phyloP scores from a whole-genome alignment of 179 eudicot genomes.

The Heliamphora pulchella region DNA sequence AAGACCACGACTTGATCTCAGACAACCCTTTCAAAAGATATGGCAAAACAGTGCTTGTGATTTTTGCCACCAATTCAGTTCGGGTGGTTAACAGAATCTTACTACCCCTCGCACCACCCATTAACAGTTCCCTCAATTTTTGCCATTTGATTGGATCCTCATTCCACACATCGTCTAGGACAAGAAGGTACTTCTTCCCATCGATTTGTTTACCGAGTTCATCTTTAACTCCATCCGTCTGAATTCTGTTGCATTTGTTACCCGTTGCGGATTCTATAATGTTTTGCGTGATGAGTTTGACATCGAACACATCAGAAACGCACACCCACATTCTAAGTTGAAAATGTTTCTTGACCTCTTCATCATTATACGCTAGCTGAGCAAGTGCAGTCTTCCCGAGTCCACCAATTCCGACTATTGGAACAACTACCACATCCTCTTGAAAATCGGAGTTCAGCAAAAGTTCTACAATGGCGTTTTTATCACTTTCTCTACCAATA shows the following conservation, averaged over 20 bases:
- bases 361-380: constrained; percentile 3
- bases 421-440: constrained; percentile 5
- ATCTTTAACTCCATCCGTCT: neutral
- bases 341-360: neutral
- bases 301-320: constrained; percentile 8
- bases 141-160: neutral
- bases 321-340: neutral
- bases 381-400: constrained; percentile 17
- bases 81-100: constrained; percentile 17
- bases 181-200: constrained; percentile 14
- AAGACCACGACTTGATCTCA: neutral
- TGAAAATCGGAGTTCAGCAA: neutral
- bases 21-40: constrained; percentile 8
- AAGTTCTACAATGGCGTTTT: neutral
- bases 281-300: neutral
- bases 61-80: neutral
- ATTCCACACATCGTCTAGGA: constrained; percentile 22
- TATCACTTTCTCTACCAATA: constrained; percentile 24
- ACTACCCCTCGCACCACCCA: neutral
- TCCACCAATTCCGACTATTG: constrained; percentile 5
- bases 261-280: neutral
- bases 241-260: neutral
- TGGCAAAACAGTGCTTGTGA: neutral
- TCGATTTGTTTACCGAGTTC: neutral
- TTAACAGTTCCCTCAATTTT: neutral